Evolutionary conservation across 345 rosid species (phyloP), one percentile per base, ranked within the genome.

Genomic region (Hypericum perforatum): DNA sequence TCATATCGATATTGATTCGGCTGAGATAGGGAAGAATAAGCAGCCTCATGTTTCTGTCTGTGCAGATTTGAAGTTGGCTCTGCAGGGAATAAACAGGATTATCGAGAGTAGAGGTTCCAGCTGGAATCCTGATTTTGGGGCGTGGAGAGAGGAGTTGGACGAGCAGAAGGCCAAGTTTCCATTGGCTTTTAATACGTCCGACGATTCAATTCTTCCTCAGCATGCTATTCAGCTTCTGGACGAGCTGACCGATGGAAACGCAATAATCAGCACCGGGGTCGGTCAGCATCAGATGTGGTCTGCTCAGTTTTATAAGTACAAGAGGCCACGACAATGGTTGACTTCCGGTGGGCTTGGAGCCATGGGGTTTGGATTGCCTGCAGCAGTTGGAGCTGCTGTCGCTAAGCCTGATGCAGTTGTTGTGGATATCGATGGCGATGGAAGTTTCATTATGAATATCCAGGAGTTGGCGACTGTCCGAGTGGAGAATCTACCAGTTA

Each of bases 11-110:
- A 46, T 46, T 6, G 50, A 46, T 46, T 46, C 50, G 8, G 29
- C 50, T 32, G 50, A 46, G 22, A 46, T 46, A 8, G 50, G 50
- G 50, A 46, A 46, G 50, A 46, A 46, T 32, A 46, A 46, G 50
- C 50, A 12, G 50, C 50, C 50, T 4, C 50, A 46, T 1, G 29
- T 46, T 9, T 7, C 50, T 3, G 22, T 46, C 29, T 46, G 50
- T 7, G 50, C 50, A 4, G 50, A 46, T 46, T 12, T 46, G 50
- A 46, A 46, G 29, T 32, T 10, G 32, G 50, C 50, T 8, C 22
- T 46, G 7, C 7, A 46, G 14, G 50, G 50, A 5, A 12, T 46
- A 32, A 46, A 46, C 22, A n/a, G 6, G 29, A 3, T 46, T 2
- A 1, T 46, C 22, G 50, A 46, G 14, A 13, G 22, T 22, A 11